Evolutionary conservation across 305 asterid species (phyloP).

Genomic region (Fraxinus platypoda): DNA sequence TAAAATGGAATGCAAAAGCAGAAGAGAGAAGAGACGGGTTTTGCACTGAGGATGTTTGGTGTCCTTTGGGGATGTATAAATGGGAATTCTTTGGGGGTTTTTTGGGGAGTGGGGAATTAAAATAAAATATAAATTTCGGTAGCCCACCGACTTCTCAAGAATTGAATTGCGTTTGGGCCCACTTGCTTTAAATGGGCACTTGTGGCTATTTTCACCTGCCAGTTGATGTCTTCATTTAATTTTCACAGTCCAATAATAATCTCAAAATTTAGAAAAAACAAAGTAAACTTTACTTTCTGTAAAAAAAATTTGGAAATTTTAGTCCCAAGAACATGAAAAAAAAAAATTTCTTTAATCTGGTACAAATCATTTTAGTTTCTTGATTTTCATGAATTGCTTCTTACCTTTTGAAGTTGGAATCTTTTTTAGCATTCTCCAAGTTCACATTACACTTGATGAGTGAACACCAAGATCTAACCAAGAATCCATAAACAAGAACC

Average conservation of each 20-base stretch:
- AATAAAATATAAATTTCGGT: not conserved
- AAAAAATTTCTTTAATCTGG: no score
- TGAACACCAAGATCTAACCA: no score
- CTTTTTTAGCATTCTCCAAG: no score
- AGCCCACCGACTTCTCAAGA: not conserved
- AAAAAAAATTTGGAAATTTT: no score
- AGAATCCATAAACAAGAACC: no score
- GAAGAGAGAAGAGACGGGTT: not conserved
- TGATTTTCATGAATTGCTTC: no score
- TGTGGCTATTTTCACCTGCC: not conserved
- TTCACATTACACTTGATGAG: no score
- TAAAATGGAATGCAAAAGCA: not conserved
- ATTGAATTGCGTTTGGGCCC: not conserved
- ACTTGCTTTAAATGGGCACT: not conserved
- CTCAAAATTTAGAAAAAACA: not conserved
- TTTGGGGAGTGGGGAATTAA: not conserved
- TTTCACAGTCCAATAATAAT: not conserved
- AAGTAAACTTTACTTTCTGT: slow-evolving; percentile 29
- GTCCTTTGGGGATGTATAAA: not conserved
- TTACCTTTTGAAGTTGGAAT: no score
- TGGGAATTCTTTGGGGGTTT: not conserved
- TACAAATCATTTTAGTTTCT: not conserved
- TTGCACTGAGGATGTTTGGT: not conserved
- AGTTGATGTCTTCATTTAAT: not conserved
- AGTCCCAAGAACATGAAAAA: no score